phyloP scores from a whole-genome alignment of 768 basidiomycete species.

The Mycena sanguinolenta region DNA sequence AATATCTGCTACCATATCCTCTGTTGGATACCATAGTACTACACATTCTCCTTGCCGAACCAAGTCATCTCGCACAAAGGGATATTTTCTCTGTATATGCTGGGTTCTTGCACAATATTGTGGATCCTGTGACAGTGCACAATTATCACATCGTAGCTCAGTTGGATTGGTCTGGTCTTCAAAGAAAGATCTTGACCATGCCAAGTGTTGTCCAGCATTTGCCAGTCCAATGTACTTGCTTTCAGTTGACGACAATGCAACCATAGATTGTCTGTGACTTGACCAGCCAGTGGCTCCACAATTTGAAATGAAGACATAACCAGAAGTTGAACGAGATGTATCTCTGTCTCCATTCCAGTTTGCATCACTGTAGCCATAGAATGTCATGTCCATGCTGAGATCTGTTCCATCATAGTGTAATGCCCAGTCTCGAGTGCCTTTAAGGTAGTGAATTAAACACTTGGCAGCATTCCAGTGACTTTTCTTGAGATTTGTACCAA shows the following conservation, averaged over 20 bases:
- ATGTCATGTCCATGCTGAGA: background rate
- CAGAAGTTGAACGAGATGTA: slow-evolving; percentile 1
- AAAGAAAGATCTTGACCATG: slow-evolving; percentile 2
- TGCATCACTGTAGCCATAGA: slow-evolving; percentile 10
- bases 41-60: background rate
- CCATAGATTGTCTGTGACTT: slow-evolving; percentile 14
- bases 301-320: slow-evolving; percentile 7
- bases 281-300: slow-evolving; percentile 8
- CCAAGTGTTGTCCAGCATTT: slow-evolving; percentile 4
- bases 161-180: background rate
- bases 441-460: background rate
- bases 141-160: background rate
- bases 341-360: slow-evolving; percentile 10
- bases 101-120: slow-evolving; percentile 5
- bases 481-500: slow-evolving; percentile 11
- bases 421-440: background rate
- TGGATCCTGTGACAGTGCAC: background rate
- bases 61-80: background rate
- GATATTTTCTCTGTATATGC: background rate
- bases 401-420: background rate
- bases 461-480: slow-evolving; percentile 21
- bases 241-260: slow-evolving; percentile 15
- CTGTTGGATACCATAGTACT: background rate
- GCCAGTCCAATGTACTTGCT: slow-evolving; percentile 10
- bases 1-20: slow-evolving; percentile 3